Conservation (phyloP, 2,329 filamentous ascomycete genomes). For the Phyllosticta paracitricarpa region DNA sequence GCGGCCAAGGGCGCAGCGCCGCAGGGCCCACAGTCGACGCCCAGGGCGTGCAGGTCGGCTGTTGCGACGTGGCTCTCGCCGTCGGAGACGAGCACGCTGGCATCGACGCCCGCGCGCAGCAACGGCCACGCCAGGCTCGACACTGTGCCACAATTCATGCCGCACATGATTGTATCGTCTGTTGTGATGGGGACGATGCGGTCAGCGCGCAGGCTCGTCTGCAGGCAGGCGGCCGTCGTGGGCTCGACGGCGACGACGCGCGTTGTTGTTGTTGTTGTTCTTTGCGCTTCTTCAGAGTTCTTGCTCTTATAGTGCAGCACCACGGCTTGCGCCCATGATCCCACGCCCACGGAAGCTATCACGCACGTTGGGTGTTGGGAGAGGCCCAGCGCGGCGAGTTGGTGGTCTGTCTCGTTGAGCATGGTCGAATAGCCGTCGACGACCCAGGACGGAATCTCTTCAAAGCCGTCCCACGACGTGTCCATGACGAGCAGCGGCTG, state of each 20-base stretch:
- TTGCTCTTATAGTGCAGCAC: constrained; percentile 51
- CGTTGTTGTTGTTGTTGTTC: background rate
- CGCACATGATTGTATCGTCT: constrained; percentile 59
- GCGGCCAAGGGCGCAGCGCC: constrained; percentile 51
- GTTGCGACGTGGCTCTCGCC: constrained; percentile 51
- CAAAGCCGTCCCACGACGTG: constrained; percentile 56
- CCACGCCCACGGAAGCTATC: constrained; percentile 61
- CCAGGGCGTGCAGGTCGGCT: constrained; percentile 39
- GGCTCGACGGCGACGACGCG: constrained; percentile 61
- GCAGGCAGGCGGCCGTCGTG: constrained; percentile 51
- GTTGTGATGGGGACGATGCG: constrained; percentile 43
- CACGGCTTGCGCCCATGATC: constrained; percentile 62
- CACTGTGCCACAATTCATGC: constrained; percentile 62
- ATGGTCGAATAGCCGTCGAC: constrained; percentile 70
- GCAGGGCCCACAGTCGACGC: constrained; percentile 50
- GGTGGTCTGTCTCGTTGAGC: constrained; percentile 56
- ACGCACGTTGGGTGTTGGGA: constrained; percentile 38
- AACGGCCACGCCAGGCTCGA: constrained; percentile 56
- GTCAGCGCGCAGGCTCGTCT: constrained; percentile 42
- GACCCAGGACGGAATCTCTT: constrained; percentile 60
- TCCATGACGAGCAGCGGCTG: constrained; percentile 58
- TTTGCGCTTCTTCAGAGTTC: too few species aligned
- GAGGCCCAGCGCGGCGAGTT: constrained; percentile 36
- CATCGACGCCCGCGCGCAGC: constrained; percentile 49
- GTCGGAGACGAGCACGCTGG: constrained; percentile 51